A percentile compares a stretch with the other conserved stretches of the same genome.
These are phyloP conservation scores for Botrytis aclada DNA, from an alignment of 2,329 filamentous ascomycete genomes.

Conservation along the genomic window DNA sequence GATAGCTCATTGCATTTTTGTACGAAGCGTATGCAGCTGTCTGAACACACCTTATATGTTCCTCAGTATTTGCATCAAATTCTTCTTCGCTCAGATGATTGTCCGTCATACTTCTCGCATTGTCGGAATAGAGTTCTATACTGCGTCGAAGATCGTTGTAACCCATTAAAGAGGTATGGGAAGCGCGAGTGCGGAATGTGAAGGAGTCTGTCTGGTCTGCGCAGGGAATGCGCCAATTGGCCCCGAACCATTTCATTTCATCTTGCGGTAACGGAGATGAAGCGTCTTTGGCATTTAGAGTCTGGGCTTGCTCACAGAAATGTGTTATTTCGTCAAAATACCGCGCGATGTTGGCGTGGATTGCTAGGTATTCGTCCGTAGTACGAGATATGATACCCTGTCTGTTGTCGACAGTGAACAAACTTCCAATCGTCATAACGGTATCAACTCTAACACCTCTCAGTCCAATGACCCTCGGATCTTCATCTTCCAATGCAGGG, in stretches of 20 bases:
- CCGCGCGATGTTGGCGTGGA: not conserved
- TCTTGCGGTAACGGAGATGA: not conserved
- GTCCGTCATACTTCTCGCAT: not conserved
- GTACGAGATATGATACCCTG: not conserved
- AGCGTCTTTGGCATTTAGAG: not conserved
- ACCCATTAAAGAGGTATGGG: not conserved
- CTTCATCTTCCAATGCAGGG: not conserved
- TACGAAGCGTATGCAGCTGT: slow-evolving; percentile 8
- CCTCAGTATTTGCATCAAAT: not conserved
- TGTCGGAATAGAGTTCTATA: slow-evolving; percentile 12
- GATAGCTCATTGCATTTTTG: slow-evolving; percentile 12
- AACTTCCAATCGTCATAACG: not conserved
- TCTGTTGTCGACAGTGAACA: not conserved
- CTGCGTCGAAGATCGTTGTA: slow-evolving; percentile 14
- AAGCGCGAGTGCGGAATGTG: not conserved
- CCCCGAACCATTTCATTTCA: slow-evolving; percentile 8
- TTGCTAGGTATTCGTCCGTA: not conserved
- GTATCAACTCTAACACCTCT: not conserved
- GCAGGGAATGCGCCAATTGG: slow-evolving; percentile 19
- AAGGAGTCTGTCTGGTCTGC: slow-evolving; percentile 7
- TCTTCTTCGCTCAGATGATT: not conserved
- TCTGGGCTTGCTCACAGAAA: slow-evolving; percentile 5
- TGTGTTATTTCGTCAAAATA: slow-evolving; percentile 11
- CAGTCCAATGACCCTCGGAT: not conserved
- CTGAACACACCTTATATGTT: not conserved